Conservation (phyloP, 225 moss, liverwort and hornwort species). For the Polytrichum commune region DNA sequence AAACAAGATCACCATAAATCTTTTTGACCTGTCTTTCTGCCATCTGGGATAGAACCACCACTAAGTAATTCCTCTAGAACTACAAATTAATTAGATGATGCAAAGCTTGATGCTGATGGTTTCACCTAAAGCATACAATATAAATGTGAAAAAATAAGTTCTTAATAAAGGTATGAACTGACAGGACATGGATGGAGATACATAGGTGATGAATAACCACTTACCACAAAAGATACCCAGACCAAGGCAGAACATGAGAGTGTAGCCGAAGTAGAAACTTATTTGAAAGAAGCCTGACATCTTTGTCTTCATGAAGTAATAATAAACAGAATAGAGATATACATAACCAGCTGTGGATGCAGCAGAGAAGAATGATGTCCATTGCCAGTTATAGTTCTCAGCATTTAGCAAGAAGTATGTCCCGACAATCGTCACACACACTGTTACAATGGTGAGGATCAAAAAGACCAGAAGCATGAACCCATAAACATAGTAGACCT, state of each 20-base stretch:
- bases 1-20: slow-evolving; percentile 9
- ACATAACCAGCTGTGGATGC: slow-evolving; percentile 93
- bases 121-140: no score
- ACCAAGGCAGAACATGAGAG: slow-evolving; percentile 95
- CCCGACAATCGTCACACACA: slow-evolving; percentile 96
- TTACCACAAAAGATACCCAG: slow-evolving; percentile 93
- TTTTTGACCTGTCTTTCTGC: background rate
- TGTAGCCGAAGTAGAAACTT: slow-evolving; percentile 99
- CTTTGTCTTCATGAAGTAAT: slow-evolving; percentile 97
- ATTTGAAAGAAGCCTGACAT: slow-evolving; percentile 99
- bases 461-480: slow-evolving; percentile 97
- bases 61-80: no score
- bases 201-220: slow-evolving; percentile 10
- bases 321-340: slow-evolving; percentile 93
- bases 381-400: slow-evolving; percentile 99
- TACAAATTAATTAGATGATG: no score
- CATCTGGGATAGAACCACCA: no score
- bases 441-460: slow-evolving; percentile 91
- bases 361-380: slow-evolving; percentile 96
- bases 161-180: no score
- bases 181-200: no score
- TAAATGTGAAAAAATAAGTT: no score
- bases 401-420: slow-evolving; percentile 95
- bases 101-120: no score
- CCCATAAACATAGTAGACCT: slow-evolving; percentile 99